Evolutionary conservation across 139 green algal species (phyloP), one percentile per base, ranked within the genome.

Genomic region (Marvania coccoides): DNA sequence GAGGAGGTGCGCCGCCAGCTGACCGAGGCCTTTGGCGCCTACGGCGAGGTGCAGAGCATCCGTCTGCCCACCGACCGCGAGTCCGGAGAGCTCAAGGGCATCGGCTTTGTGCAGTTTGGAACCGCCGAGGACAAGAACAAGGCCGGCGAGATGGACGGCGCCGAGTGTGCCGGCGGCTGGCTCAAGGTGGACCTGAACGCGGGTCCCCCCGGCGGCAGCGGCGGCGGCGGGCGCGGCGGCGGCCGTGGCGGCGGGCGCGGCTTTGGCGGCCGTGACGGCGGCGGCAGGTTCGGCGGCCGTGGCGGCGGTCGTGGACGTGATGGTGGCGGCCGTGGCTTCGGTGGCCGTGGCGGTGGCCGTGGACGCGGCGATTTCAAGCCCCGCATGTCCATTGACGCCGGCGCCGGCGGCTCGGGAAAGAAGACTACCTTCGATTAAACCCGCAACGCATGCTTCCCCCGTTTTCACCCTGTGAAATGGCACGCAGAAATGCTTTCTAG

Each of bases 101-200:
- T 92, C 36, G 83, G 70, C 57, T 92, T 89, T 45, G 66, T 92
- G 13, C 71, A 92, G 79, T 92, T 92, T 76, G 68, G 38, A 6
- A 64, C 30, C 1, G 39, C 48, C 19, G 85, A 84, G 14, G 79
- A 63, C 51, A 84, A 91, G 65, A 51, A 74, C 34, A 78, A 77
- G 61, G 70, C 81, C 8, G 72, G 29, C 26, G 80, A 89, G 63
- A 46, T 81, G 26, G 74, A 90, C 38, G 83, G 81, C 64, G 56
- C 42, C 5, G 81, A 92, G 61, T 65, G 67, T 14, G 81, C 78
- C 7, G 85, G 85, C 33, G 73, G 85, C 23, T 84, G 65, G 39
- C 66, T 92, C 9, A 84, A 86, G 65, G 60, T 79, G 3, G 72
- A 79, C 54, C 59, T 59, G 26, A 75, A 75, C 54, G 31, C 61